Evolutionary conservation across 768 basidiomycete species (phyloP), one percentile per base, ranked within the genome.

Genomic region (Butyriboletus loyo): DNA sequence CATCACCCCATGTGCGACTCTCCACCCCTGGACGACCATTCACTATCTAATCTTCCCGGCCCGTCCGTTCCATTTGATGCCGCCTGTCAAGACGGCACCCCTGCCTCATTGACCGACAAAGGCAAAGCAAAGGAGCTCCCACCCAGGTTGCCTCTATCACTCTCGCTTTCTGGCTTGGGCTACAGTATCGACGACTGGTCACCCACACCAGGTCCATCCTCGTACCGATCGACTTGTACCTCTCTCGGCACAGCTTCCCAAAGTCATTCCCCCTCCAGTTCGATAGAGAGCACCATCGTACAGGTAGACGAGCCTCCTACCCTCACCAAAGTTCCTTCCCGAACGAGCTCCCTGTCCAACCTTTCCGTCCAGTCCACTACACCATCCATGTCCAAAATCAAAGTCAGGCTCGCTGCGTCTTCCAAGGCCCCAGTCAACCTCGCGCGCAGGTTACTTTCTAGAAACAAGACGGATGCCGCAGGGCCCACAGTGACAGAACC

Each of bases 101-200:
- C 48, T 59, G 59, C 66, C 66, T 62, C 70, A 21, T 66, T 70
- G 57, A 39, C 53, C 56, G 65, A 60, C 62, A 89, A 86, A 71
- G 82, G 77, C 60, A 87, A 79, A 69, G 84, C 75, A 48, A 69
- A 64, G 59, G 72, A 75, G 63, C 53, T 64, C 31, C 80, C 85
- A 41, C 83, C 87, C 52, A 74, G 75, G 64, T 75, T 88, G 54
- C 85, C 87, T 55, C 73, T 88, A 53, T 71, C 77, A 30, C 83
- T 90, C 61, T 74, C 80, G 46, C 73, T 80, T 28, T 72, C 85
- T 34, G 74, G 75, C 50, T 73, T 87, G 55, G 71, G 68, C 46
- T 80, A 76, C 59, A 66, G 61, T 25, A 63, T 74, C 45, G 64
- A 73, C 41, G 66, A 66, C 55, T 75, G 75, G 70, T 68, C 74